phyloP scores from a whole-genome alignment of 768 basidiomycete genomes.

The Leccinum subtestaceum region DNA sequence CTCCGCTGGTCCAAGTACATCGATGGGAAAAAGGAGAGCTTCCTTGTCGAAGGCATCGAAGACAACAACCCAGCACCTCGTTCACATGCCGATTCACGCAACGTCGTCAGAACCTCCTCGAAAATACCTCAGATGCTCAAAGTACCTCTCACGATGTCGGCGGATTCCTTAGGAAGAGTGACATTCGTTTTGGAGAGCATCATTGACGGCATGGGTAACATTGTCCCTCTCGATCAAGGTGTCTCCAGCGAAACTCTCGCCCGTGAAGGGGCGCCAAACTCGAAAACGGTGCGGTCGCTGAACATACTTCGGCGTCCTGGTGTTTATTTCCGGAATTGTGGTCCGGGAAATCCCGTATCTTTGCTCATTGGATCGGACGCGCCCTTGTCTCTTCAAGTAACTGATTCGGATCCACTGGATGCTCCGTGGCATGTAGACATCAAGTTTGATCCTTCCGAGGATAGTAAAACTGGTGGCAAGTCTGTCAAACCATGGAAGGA shows the following conservation, averaged over 20 bases:
- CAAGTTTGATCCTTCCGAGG: conserved; percentile 54
- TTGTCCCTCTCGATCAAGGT: conserved; percentile 46
- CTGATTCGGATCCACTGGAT: conserved; percentile 58
- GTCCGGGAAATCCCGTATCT: conserved; percentile 63
- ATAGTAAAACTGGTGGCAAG: conserved; percentile 38
- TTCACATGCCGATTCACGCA: conserved; percentile 22
- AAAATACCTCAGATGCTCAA: conserved; percentile 53
- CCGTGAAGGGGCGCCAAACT: conserved; percentile 33
- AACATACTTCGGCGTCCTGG: conserved; percentile 69
- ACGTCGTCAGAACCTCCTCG: conserved; percentile 20
- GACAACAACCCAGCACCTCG: conserved; percentile 42
- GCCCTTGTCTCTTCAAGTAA: conserved; percentile 49
- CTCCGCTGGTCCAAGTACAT: conserved; percentile 73
- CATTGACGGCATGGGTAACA: conserved; percentile 79
- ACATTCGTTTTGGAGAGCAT: conserved; percentile 77
- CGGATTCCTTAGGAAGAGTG: conserved; percentile 64
- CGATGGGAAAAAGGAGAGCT: conserved; percentile 63
- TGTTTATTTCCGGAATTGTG: conserved; percentile 72
- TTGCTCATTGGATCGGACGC: conserved; percentile 71
- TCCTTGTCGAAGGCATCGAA: conserved; percentile 84
- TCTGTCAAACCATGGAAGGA: conserved; percentile 61
- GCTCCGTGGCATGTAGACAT: conserved; percentile 66
- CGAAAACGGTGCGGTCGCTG: conserved; percentile 56
- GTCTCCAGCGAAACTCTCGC: conserved; percentile 18
- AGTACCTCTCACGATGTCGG: conserved; percentile 65